Base-by-base conservation (phyloP, 148 eudicot genomes). In the Camellia granthamiana region DNA sequence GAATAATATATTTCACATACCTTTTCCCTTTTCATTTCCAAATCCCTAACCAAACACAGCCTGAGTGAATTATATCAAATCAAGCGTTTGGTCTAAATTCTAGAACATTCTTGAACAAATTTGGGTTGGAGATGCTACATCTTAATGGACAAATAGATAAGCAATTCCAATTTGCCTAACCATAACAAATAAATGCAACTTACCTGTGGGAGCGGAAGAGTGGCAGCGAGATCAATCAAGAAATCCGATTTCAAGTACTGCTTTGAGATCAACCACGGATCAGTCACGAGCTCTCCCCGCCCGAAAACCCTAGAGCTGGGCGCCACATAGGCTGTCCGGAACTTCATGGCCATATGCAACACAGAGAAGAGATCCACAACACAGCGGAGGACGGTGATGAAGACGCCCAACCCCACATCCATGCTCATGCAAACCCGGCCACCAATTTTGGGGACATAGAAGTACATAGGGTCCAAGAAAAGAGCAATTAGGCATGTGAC, bases 381-480 rank as follows among this genome's bases (percentile, higher is more conserved):
- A n/a, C 83, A 80, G 10, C 98, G 88, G 16, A 84, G 43, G 54
- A 87, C 19, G 6, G 94, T 91, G 55, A 93, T 71, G 46, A 80
- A 5, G 21, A 85, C 58, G 9, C 79, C 82, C 38, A 89, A 41
- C 0, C 60, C 47, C 3, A 56, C 5, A 63, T 92, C 87, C 54
- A 74, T 82, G 21, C 30, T 76, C 81, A 95, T 86, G 72, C 95
- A 93, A 18, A 81, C 89, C 4, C 66, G 72, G 3, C 85, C 89
- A 0, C 88, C 84, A 7, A 82, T 76, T 6, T 23, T 49, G 4
- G 97, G 94, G 15, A 92, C 85, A 71, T 80, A 89, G 79, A 95
- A 91, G 83, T 91, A 95, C 42, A 93, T 77, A 0, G 98, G 98
- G 69, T 95, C 98, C 7, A 95, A 76, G 84, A 93, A 95, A 14